Evolutionary conservation across 108 stramenopile species (phyloP).

Genomic region (Nitzschia inconspicua): DNA sequence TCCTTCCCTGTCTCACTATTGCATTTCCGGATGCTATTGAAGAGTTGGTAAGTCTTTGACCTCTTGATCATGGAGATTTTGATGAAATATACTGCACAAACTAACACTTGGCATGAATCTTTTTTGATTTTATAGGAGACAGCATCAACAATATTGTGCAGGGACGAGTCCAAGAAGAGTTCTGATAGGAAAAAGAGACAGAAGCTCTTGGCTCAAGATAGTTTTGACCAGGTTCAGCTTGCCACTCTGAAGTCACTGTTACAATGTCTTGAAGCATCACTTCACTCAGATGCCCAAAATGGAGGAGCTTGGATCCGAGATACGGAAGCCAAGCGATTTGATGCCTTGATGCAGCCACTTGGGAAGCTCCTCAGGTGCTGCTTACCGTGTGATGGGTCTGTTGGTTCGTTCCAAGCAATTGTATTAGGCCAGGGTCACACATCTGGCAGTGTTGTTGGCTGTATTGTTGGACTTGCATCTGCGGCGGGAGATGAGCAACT

Average conservation of each 20-base stretch:
- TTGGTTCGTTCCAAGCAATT: slow-evolving; percentile 39
- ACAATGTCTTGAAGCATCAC: slow-evolving; percentile 60
- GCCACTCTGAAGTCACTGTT: slow-evolving; percentile 55
- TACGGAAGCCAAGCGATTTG: slow-evolving; percentile 67
- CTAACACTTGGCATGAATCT: neutral
- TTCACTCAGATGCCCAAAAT: slow-evolving; percentile 81
- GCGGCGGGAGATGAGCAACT: slow-evolving; percentile 87
- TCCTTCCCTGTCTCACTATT: slow-evolving; percentile 74
- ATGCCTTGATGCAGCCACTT: slow-evolving; percentile 60
- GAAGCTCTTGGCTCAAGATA: slow-evolving; percentile 4
- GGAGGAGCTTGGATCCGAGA: slow-evolving; percentile 85
- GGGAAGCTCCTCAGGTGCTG: slow-evolving; percentile 58
- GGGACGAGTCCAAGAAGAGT: neutral
- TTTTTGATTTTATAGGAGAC: slow-evolving; percentile 4
- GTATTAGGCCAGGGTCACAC: slow-evolving; percentile 42
- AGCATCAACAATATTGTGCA: slow-evolving; percentile 3
- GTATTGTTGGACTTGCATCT: slow-evolving; percentile 69
- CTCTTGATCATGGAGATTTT: neutral
- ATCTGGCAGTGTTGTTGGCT: slow-evolving; percentile 68
- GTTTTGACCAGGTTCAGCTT: neutral
- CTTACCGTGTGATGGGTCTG: slow-evolving; percentile 41
- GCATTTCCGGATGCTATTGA: slow-evolving; percentile 66
- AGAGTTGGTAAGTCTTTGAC: slow-evolving; percentile 51
- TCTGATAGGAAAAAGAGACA: slow-evolving; percentile 27
- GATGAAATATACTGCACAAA: neutral